A percentile compares a stretch with the other conserved stretches of the same genome.
Evolutionary conservation across 352 stramenopile genomes (phyloP).

Genomic region (Pythium monospermum): DNA sequence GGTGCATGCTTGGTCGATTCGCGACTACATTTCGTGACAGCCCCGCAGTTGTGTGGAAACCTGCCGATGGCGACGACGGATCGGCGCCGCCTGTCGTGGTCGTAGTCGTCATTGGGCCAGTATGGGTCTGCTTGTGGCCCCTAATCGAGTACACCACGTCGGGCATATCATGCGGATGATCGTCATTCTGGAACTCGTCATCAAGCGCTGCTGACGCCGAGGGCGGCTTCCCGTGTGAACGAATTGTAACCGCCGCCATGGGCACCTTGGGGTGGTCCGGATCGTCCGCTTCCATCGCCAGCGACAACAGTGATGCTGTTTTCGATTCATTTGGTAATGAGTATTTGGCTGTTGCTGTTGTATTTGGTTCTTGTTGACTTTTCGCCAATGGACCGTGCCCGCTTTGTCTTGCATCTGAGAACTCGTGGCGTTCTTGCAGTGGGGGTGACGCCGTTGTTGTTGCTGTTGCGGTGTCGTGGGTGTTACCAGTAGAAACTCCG

Average conservation of each 20-base stretch:
- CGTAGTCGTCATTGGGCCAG: not conserved
- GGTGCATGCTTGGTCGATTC: slow-evolving; percentile 12
- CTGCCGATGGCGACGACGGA: not conserved
- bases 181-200: not conserved
- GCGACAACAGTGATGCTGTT: slow-evolving; percentile 7
- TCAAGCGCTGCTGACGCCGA: not conserved
- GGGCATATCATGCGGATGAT: slow-evolving; percentile 7
- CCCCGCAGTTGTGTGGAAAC: not conserved
- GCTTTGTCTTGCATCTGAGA: not conserved
- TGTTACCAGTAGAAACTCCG: not conserved
- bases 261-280: too few relatives aligned
- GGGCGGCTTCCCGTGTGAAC: not conserved
- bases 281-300: slow-evolving; percentile 18
- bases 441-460: not conserved
- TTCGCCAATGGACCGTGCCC: not conserved
- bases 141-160: slow-evolving; percentile 20
- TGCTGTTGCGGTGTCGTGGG: not conserved
- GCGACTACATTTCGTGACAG: slow-evolving; percentile 18
- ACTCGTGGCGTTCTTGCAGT: not conserved
- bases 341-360: not conserved
- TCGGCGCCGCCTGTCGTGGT: not conserved
- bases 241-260: not conserved
- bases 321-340: not conserved
- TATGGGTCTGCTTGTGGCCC: not conserved
- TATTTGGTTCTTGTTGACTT: not conserved